Conservation (phyloP, 768 basidiomycete genomes). For the Leccinum subtestaceum region DNA sequence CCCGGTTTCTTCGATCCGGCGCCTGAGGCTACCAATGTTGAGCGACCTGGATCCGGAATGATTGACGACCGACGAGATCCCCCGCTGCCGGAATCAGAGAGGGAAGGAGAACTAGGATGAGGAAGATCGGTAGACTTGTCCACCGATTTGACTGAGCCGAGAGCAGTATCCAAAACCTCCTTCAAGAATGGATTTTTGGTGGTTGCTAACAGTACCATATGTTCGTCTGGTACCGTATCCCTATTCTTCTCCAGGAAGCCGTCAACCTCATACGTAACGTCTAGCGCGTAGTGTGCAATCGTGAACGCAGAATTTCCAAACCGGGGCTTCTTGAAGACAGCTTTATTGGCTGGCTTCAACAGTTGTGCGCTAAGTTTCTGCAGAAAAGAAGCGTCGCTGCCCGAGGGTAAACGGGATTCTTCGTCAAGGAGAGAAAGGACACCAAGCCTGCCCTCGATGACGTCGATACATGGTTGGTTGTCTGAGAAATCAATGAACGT, state of each 20-base stretch:
- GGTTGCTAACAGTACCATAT: constrained; percentile 80
- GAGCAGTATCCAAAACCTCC: constrained; percentile 90
- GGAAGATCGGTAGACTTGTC: constrained; percentile 50
- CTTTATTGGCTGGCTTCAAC: constrained; percentile 77
- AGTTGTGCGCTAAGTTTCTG: constrained; percentile 90
- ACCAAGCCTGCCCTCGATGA: constrained; percentile 96
- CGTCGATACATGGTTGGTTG: constrained; percentile 98
- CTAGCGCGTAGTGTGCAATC: constrained; percentile 95
- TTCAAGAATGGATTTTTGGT: constrained; percentile 93
- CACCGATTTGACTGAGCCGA: constrained; percentile 63
- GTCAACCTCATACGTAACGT: constrained; percentile 98
- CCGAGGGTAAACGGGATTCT: constrained; percentile 93
- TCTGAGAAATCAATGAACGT: constrained; percentile 99
- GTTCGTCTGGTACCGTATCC: constrained; percentile 98
- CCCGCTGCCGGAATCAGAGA: constrained; percentile 74
- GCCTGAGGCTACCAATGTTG: constrained; percentile 58
- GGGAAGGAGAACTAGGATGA: constrained; percentile 70
- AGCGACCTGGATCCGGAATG: constrained; percentile 84
- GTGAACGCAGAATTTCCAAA: constrained; percentile 98
- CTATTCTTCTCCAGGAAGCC: constrained; percentile 99
- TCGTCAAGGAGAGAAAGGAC: constrained; percentile 94
- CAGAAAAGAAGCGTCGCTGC: constrained; percentile 88
- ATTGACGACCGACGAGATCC: constrained; percentile 79
- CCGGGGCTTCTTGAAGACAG: constrained; percentile 96
- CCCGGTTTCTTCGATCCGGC: constrained; percentile 59